Evolutionary conservation across 768 basidiomycete species (phyloP).

Genomic region (Collybia mongolica): DNA sequence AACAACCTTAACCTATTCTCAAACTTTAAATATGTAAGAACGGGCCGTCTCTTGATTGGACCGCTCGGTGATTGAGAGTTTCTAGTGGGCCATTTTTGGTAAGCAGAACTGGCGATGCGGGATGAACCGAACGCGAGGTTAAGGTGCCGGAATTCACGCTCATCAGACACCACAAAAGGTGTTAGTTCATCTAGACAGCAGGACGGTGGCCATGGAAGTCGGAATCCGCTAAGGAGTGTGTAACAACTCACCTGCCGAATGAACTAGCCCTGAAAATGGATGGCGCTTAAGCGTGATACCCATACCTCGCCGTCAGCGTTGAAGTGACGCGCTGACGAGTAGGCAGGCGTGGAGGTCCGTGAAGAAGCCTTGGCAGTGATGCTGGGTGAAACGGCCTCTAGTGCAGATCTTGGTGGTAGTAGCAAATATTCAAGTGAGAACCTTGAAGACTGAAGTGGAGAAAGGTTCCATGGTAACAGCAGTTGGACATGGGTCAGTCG

Average conservation of each 20-base stretch:
- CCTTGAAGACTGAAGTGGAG: slow-evolving; percentile 88
- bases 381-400: slow-evolving; percentile 42
- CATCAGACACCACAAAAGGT: slow-evolving; percentile 85
- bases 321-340: slow-evolving; percentile 71
- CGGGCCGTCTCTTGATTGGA: slow-evolving; percentile 80
- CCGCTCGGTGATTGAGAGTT: slow-evolving; percentile 82
- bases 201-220: slow-evolving; percentile 87
- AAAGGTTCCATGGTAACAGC: slow-evolving; percentile 87
- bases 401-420: slow-evolving; percentile 89
- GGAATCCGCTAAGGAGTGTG: slow-evolving; percentile 85
- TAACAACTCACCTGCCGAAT: slow-evolving; percentile 90
- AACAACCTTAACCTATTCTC: slow-evolving; percentile 85
- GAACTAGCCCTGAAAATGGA: slow-evolving; percentile 91
- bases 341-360: slow-evolving; percentile 77
- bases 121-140: slow-evolving; percentile 70
- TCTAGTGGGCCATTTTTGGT: slow-evolving; percentile 80
- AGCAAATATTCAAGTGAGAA: slow-evolving; percentile 87
- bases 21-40: slow-evolving; percentile 86
- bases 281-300: slow-evolving; percentile 86
- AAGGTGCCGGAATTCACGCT: slow-evolving; percentile 81
- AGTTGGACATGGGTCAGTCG: slow-evolving; percentile 84
- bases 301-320: slow-evolving; percentile 80
- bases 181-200: slow-evolving; percentile 88
- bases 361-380: slow-evolving; percentile 79
- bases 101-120: slow-evolving; percentile 70